A percentile compares a stretch with the other conserved stretches of the same genome.
Evolutionary conservation across 1,284 basidiomycete species (phyloP).

Genomic region (Apiotrichum gamsii): DNA sequence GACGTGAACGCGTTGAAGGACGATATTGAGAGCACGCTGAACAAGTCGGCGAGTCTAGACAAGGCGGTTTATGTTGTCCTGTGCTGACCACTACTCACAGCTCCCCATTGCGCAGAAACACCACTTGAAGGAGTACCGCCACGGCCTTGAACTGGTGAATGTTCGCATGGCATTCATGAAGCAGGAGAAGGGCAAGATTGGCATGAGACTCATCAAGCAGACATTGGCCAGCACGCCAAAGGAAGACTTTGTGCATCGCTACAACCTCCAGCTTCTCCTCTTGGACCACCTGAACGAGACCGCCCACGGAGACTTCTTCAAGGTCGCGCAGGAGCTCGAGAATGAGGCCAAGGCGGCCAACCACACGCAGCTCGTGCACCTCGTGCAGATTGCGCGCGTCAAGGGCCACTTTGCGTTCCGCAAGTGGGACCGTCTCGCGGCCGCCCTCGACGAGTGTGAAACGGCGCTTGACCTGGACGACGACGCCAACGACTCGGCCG

Average conservation of each 20-base stretch:
- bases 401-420: conserved; percentile 26
- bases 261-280: conserved; percentile 26
- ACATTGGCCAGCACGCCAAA: conserved; percentile 16
- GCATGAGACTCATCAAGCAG: conserved; percentile 24
- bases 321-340: conserved; percentile 21
- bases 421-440: conserved; percentile 30
- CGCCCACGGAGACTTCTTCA: conserved; percentile 20
- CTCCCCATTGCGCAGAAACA: conserved; percentile 17
- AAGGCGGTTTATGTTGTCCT: no score
- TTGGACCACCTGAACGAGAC: conserved; percentile 20
- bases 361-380: conserved; percentile 24
- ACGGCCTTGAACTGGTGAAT: conserved; percentile 26
- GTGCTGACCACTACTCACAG: conserved; percentile 9
- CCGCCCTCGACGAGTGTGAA: conserved; percentile 9
- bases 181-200: conserved; percentile 22
- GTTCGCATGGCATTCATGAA: conserved; percentile 24
- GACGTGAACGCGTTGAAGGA: conserved; percentile 14
- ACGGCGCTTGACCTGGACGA: neutral
- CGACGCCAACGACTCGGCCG: neutral
- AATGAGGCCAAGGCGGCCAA: conserved; percentile 14
- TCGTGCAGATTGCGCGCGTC: conserved; percentile 23
- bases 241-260: conserved; percentile 22
- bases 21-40: conserved; percentile 24
- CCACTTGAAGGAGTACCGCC: conserved; percentile 16
- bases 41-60: conserved; percentile 17